Evolutionary conservation across 345 rosid species (phyloP), one percentile per base, ranked within the genome.

Genomic region (Litchi chinensis): DNA sequence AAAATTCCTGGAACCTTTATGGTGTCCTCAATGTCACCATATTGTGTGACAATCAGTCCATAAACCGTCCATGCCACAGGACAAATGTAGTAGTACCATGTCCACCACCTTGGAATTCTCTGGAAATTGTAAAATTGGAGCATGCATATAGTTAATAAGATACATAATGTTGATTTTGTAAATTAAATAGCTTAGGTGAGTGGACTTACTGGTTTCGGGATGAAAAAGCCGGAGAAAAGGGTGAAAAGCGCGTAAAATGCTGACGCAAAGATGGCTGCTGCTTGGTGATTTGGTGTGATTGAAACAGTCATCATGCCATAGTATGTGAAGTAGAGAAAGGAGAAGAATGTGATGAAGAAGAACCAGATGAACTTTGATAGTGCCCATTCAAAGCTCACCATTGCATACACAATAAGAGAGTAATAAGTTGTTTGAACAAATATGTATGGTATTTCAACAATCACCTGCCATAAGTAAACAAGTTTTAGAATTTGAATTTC

Each of bases 221-320:
- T 91, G 79, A 88, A 88, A 89, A 95, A 95, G 64, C 99, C 97
- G 0, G 94, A 92, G 86, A 93, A 95, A 43, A 95, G 88, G 77
- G 89, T 91, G 87, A 95, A 95, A 65, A 92, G 82, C 4, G 89
- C 73, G 5, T 88, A 95, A 82, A 92, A 93, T 13, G 97, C 90
- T 60, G 94, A 87, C 0, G 92, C 95, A 0, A 93, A 87, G 65
- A 93, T 88, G 1, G 97, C 82, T 19, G 99, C 94, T 21, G 91
- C 85, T 85, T 95, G 95, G 71, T 88, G 93, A 82, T 93, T 94
- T 28, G 98, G 98, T 0, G 92, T 91, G 66, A 95, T 76, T 70
- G 99, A 82, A 70, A 92, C 97, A 0, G 95, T 82, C 99, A 95
- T 94, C 99, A 92, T 90, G 66, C 98, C 98, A 2, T 96, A 96